Conservation (phyloP, 768 basidiomycete genomes). For the Leccinum disarticulatum region DNA sequence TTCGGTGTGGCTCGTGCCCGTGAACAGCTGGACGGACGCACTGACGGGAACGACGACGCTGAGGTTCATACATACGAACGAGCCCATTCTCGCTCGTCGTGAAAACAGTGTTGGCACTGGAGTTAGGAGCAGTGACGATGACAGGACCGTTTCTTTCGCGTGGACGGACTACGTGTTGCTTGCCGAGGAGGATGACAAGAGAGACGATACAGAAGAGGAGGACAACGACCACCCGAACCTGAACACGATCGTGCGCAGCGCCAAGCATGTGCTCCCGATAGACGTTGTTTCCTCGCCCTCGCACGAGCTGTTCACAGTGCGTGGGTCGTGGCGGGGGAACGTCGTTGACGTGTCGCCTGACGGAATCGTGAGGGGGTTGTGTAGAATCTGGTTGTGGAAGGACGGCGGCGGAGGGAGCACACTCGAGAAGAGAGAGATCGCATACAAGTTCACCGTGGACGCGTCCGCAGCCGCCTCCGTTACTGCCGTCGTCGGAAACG, state of each 20-base stretch:
- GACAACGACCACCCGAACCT: background rate
- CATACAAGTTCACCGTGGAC: conserved; percentile 19
- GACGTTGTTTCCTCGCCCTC: background rate
- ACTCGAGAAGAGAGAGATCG: background rate
- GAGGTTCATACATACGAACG: conserved; percentile 21
- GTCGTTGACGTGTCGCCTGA: conserved; percentile 15
- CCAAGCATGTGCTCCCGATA: conserved; percentile 10
- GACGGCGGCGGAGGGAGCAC: background rate
- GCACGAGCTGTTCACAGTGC: conserved; percentile 14
- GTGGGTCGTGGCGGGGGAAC: conserved; percentile 13
- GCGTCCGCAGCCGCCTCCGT: conserved; percentile 8
- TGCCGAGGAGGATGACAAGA: background rate
- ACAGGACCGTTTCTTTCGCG: background rate
- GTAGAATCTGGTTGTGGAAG: conserved; percentile 1
- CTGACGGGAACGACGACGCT: conserved; percentile 16
- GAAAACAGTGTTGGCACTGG: background rate
- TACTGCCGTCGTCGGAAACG: conserved; percentile 12
- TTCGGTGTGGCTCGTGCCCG: conserved; percentile 14
- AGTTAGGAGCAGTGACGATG: background rate
- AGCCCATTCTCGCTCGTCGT: background rate
- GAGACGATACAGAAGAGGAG: background rate
- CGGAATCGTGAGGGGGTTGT: conserved; percentile 18
- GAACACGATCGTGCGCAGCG: conserved; percentile 10
- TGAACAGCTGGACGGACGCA: conserved; percentile 13
- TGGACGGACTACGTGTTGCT: conserved; percentile 21